These are phyloP conservation scores for Diospyros kaki DNA, from an alignment of 148 eudicot species.

Conservation along the genomic window DNA sequence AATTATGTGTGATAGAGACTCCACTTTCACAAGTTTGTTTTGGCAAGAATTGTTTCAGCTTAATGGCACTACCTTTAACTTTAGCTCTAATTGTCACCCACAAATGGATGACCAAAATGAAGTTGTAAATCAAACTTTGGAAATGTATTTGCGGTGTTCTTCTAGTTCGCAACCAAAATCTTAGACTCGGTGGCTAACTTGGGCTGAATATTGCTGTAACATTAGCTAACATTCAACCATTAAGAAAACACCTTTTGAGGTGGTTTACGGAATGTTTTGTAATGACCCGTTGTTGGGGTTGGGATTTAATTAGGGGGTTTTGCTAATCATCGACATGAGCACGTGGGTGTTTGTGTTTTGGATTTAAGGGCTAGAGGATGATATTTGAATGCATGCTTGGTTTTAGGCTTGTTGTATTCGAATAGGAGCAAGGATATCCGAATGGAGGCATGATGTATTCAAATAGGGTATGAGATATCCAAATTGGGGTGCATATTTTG, in stretches of 20 bases:
- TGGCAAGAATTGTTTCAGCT: neutral
- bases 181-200: neutral
- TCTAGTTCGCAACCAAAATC: neutral
- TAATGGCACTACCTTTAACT: neutral
- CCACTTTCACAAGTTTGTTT: neutral
- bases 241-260: neutral
- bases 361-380: no score
- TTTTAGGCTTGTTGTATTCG: no score
- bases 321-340: no score
- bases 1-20: neutral
- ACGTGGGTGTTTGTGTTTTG: no score
- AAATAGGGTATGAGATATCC: no score
- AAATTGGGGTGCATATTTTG: no score
- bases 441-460: no score
- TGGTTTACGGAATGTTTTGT: neutral
- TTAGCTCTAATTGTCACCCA: neutral
- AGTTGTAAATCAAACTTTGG: neutral
- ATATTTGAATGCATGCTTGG: no score
- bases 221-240: neutral
- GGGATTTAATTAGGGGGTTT: no score
- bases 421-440: no score
- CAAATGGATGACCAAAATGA: neutral
- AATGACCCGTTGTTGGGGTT: no score
- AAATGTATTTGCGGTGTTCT: neutral
- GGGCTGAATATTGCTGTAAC: neutral